These are phyloP conservation scores for Stephanodiscus minutulus DNA, from an alignment of 108 stramenopile genomes.

Conservation along the genomic window DNA sequence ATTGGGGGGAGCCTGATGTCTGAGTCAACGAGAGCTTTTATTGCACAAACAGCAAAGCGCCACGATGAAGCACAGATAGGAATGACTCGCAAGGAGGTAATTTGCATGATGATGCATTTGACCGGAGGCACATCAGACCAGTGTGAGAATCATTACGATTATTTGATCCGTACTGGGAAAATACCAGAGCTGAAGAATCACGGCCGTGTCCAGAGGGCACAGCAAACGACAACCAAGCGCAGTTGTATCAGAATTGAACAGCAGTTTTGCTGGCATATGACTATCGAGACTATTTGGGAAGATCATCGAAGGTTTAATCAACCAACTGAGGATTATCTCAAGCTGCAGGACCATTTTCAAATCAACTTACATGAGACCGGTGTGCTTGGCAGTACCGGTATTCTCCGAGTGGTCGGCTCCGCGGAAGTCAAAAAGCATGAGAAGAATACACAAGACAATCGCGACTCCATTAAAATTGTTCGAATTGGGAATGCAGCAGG, in stretches of 20 bases:
- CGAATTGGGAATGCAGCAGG: constrained; percentile 17
- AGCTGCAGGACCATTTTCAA: background rate
- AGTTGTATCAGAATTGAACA: constrained; percentile 1
- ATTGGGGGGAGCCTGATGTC: background rate
- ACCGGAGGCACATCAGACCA: background rate
- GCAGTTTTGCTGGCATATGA: constrained; percentile 4
- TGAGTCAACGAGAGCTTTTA: background rate
- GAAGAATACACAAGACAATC: constrained; percentile 7
- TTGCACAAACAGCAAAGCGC: background rate
- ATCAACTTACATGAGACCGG: constrained; percentile 18
- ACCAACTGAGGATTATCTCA: background rate
- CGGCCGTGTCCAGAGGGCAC: constrained; percentile 20
- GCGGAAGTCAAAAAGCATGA: constrained; percentile 15
- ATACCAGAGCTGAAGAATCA: constrained; percentile 16
- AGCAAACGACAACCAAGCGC: constrained; percentile 32
- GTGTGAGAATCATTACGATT: constrained; percentile 26
- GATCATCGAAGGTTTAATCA: background rate
- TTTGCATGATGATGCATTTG: background rate
- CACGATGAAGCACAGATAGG: constrained; percentile 11
- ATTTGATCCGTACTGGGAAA: constrained; percentile 23
- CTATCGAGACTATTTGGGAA: background rate
- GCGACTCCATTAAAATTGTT: constrained; percentile 13
- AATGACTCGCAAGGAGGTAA: constrained; percentile 22
- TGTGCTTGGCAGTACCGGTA: constrained; percentile 13
- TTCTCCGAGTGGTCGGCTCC: constrained; percentile 5